Conservation (phyloP, 768 basidiomycete species). For the Pulveroboletus frians region DNA sequence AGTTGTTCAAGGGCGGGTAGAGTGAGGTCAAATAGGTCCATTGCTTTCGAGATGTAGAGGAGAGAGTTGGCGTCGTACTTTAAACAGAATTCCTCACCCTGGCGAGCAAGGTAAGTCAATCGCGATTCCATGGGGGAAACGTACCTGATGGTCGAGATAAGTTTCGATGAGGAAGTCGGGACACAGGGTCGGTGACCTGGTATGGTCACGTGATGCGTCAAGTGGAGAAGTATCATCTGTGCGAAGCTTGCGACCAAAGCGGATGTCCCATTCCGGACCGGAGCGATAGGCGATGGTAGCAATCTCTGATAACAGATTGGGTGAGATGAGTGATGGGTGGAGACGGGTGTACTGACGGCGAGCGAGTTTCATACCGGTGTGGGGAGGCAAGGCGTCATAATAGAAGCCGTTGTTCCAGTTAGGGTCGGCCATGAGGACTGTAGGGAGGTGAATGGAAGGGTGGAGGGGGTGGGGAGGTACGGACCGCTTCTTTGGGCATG, state of each 20-base stretch:
- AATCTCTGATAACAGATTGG: slow-evolving; percentile 58
- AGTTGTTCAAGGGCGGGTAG: slow-evolving; percentile 66
- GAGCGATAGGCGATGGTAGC: slow-evolving; percentile 99
- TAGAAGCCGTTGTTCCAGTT: slow-evolving; percentile 99
- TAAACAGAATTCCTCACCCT: slow-evolving; percentile 95
- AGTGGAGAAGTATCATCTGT: slow-evolving; percentile 15
- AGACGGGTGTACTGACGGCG: slow-evolving; percentile 59
- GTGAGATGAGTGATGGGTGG: background rate
- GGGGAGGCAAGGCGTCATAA: slow-evolving; percentile 91
- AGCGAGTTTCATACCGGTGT: slow-evolving; percentile 97
- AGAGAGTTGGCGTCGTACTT: slow-evolving; percentile 99
- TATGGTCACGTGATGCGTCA: slow-evolving; percentile 5
- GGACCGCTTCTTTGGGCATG: slow-evolving; percentile 93
- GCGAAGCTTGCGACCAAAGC: slow-evolving; percentile 82
- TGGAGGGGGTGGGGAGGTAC: background rate
- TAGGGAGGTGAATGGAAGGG: slow-evolving; percentile 3
- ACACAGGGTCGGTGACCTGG: slow-evolving; percentile 68
- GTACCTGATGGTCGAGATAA: slow-evolving; percentile 86
- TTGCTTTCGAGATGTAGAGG: slow-evolving; percentile 97
- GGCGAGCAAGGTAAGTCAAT: slow-evolving; percentile 15
- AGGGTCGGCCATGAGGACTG: slow-evolving; percentile 98
- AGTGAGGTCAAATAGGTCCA: slow-evolving; percentile 98
- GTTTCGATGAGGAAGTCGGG: slow-evolving; percentile 99
- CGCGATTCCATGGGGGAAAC: background rate
- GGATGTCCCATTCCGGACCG: slow-evolving; percentile 97